Percentiles rank a stretch among this genome's conserved stretches.
phyloP scores from a whole-genome alignment of 495 filamentous ascomycete genomes.

The Barbatosphaeria neglecta region DNA sequence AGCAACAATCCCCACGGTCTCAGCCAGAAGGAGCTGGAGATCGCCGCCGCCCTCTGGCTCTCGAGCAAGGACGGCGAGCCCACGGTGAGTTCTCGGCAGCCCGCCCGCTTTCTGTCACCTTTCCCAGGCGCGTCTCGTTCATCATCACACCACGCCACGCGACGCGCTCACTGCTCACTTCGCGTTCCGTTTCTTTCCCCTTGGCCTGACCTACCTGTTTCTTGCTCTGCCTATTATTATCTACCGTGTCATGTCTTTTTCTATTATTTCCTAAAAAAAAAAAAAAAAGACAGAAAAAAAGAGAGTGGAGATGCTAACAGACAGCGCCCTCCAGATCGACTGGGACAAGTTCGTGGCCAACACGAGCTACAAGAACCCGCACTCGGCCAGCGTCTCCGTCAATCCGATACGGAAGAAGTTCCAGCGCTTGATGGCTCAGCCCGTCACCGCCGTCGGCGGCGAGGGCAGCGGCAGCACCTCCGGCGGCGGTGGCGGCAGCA shows the following conservation, averaged over 20 bases:
- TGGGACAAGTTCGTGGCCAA: background rate
- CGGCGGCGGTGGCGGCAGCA: background rate
- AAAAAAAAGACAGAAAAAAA: no score
- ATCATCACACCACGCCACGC: background rate
- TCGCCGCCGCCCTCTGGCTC: background rate
- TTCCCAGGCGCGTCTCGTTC: background rate
- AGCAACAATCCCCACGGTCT: background rate
- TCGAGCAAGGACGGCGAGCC: background rate
- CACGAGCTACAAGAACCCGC: background rate
- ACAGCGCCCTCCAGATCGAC: background rate
- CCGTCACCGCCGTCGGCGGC: background rate
- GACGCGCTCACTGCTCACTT: background rate
- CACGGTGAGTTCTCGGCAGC: background rate
- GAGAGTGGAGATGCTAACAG: no score
- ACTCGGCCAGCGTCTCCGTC: background rate
- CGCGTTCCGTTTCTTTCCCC: no score
- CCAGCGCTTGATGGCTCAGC: background rate
- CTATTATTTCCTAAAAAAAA: no score
- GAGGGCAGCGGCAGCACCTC: background rate
- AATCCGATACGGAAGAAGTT: background rate
- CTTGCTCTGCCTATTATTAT: no score
- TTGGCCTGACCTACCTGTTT: no score
- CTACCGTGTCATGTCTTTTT: no score
- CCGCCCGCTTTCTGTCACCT: background rate
- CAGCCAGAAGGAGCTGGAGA: background rate